Percentiles rank a stretch among this genome's conserved stretches.
These are phyloP conservation scores for Aspergillus campestris DNA, from an alignment of 495 filamentous ascomycete species.

Conservation along the genomic window DNA sequence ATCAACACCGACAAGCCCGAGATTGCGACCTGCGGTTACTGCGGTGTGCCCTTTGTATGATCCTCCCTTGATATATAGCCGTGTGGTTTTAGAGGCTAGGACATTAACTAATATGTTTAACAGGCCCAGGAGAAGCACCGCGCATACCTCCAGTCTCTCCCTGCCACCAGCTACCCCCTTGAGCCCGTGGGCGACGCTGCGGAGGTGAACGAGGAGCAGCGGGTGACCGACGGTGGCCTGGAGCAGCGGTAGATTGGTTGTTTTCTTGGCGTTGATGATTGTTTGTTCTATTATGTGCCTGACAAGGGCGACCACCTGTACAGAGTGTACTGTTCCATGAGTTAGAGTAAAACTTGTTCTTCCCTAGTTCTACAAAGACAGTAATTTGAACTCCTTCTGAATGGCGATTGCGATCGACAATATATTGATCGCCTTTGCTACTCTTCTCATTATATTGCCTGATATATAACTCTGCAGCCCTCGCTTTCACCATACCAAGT, in stretches of 20 bases:
- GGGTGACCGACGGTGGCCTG: slow-evolving; percentile 42
- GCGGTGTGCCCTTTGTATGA: slow-evolving; percentile 90
- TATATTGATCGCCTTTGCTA: background rate
- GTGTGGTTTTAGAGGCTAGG: no score
- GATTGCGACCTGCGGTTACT: slow-evolving; percentile 85
- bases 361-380: background rate
- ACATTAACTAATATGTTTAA: background rate
- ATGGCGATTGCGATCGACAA: no score
- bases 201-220: slow-evolving; percentile 47
- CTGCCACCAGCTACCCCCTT: slow-evolving; percentile 70
- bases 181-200: slow-evolving; percentile 39
- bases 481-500: no score
- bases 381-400: no score
- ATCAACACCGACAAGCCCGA: slow-evolving; percentile 98
- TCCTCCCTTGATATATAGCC: no score
- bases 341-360: slow-evolving; percentile 11
- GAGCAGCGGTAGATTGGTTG: slow-evolving; percentile 42
- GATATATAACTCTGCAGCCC: background rate
- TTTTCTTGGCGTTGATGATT: slow-evolving; percentile 37
- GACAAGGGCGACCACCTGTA: slow-evolving; percentile 6
- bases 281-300: slow-evolving; percentile 9
- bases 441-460: background rate
- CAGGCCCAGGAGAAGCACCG: slow-evolving; percentile 85
- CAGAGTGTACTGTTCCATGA: slow-evolving; percentile 18
- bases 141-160: slow-evolving; percentile 69